These are phyloP conservation scores for Brassica carinata DNA, from an alignment of 345 rosid genomes.

Conservation along the genomic window DNA sequence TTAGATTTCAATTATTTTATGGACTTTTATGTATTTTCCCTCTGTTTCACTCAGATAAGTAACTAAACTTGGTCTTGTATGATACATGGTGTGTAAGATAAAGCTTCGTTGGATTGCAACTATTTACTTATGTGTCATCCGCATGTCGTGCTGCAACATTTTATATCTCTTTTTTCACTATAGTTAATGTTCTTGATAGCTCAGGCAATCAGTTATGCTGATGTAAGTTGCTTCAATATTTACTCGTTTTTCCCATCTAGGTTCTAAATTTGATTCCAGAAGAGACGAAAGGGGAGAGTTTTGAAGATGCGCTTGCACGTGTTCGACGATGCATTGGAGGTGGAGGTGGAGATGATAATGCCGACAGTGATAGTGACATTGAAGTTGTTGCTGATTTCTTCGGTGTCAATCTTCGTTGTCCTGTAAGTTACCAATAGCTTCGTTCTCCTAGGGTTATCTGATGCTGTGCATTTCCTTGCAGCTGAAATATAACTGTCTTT, in stretches of 20 bases:
- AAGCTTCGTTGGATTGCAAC: conserved; percentile 7
- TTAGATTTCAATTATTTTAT: background rate
- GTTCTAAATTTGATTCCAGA: conserved; percentile 78
- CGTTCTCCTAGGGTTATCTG: background rate
- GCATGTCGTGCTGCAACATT: conserved; percentile 6
- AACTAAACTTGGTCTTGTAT: conserved; percentile 9
- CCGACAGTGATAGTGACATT: conserved; percentile 93
- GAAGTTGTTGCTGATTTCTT: conserved; percentile 96
- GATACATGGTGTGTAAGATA: background rate
- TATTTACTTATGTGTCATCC: background rate
- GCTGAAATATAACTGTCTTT: background rate
- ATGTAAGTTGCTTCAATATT: conserved; percentile 5
- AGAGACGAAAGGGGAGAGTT: conserved; percentile 76
- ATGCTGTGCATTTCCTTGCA: conserved; percentile 6
- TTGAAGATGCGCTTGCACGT: conserved; percentile 90
- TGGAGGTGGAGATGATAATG: conserved; percentile 74
- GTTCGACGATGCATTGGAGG: conserved; percentile 94
- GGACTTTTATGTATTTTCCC: too few species aligned
- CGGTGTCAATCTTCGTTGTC: conserved; percentile 89
- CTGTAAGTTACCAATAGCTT: conserved; percentile 60
- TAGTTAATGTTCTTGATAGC: conserved; percentile 13
- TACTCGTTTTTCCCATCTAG: conserved; percentile 41
- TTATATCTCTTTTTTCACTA: background rate
- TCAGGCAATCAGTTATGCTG: conserved; percentile 2
- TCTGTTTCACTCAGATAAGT: background rate